Base-by-base conservation (phyloP, 169 alveolate genomes). In the Perkinsus marinus region DNA sequence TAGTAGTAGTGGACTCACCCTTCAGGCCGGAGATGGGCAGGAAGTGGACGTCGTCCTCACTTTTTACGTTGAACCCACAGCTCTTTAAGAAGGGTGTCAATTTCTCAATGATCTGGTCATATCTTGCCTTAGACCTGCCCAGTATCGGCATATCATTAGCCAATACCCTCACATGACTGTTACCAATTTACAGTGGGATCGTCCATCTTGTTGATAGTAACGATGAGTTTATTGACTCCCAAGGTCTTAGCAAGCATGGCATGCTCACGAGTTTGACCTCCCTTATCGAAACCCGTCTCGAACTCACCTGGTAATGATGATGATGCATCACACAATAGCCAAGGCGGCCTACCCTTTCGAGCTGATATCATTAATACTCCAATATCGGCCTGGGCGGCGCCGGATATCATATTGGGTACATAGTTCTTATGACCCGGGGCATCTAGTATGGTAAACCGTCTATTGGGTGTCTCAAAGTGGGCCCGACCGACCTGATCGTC, bases 381-480 rank as follows among this genome's bases (percentile, higher is more conserved):
- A 68, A 98, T 95, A 93, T 99, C 99, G 79, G 99, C 99, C 93
- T 98, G 99, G 5, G 99, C 98, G 19, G 99, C 99, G 39, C 99
- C 99, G 91, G 98, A 97, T 89, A 99, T 98, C 99, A 99, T 99
- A 95, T 99, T 98, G 3, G 99, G 99, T 41, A 99, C 99, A 92
- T 98, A 98, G 92, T 98, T 98, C 94, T 98, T 97, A 96, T 99
- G 99, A 16, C 99, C 99, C 0, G 99, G 99, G 19, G 99, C 99
- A 94, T 99, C 99, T 91, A 98, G 96, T 89, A 99, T 97, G 17
- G 99, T 98, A 95, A 98, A 98, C 47, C 99, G 96, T 89, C 98
- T 96, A 93, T 96, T 96, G n/a, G 94, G 93, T 0, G 99, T 97
- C 92, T 96, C 98, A 92, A 99, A 98, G 91, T 95, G 95, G 0